Evolutionary conservation across 2,329 filamentous ascomycete species (phyloP).

Genomic region (Colletotrichum sp.): DNA sequence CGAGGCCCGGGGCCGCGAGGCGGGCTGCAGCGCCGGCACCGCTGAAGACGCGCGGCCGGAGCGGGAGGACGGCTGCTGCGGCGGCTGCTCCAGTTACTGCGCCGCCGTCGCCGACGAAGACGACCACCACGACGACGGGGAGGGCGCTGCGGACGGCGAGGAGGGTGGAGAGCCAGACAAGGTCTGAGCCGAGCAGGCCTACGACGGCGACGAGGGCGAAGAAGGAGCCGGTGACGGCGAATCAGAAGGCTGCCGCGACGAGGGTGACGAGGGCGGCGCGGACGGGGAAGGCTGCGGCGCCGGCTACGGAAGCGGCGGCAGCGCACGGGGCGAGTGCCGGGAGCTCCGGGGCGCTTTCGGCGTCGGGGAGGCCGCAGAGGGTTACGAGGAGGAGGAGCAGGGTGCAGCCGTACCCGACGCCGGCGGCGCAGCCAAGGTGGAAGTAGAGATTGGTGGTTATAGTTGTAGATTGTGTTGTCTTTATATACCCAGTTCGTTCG

Average conservation of each 20-base stretch:
- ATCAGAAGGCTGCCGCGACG: not conserved
- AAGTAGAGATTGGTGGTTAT: not conserved
- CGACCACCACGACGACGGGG: not conserved
- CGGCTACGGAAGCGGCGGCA: not conserved
- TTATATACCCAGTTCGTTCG: not conserved
- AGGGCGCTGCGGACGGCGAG: not conserved
- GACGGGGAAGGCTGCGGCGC: not conserved
- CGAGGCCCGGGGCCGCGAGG: not conserved
- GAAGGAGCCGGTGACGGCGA: not conserved
- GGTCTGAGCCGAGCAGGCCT: not conserved
- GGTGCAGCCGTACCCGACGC: constrained; percentile 5
- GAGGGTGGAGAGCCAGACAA: constrained; percentile 15
- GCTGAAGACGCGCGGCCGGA: not conserved
- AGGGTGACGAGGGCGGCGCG: not conserved
- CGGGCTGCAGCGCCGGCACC: not conserved
- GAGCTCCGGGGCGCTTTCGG: not conserved
- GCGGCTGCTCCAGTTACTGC: not conserved
- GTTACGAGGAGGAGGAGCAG: not conserved
- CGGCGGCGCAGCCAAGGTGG: constrained; percentile 3
- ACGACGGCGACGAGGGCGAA: not conserved
- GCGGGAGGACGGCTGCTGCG: not conserved
- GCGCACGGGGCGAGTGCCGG: not conserved
- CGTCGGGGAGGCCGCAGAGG: constrained; percentile 2
- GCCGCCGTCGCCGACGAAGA: not conserved
- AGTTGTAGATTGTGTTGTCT: not conserved